Base-by-base conservation (phyloP, 331 rosid species). In the Spiraea crenata region DNA sequence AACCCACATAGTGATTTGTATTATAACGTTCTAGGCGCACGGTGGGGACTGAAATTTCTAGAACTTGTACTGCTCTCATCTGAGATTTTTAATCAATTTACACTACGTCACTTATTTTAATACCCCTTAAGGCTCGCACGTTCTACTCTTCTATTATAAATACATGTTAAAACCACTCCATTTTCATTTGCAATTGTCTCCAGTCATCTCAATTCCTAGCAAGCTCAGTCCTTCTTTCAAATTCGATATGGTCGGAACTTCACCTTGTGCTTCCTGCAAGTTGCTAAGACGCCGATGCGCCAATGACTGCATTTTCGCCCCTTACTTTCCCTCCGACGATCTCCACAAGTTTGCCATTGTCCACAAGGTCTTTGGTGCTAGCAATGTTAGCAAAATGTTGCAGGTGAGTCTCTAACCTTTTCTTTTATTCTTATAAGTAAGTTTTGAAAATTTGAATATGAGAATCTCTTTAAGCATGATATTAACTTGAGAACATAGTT, bases 261-360 rank as follows among this genome's bases (percentile, higher is more conserved):
- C 97, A 0, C 99, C 99, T 0, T 95, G 97, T 64, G 99, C 99
- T 61, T 95, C 99, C 56, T 95, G 99, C 90, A 95, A 95, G 81
- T 73, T 95, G 42, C 91, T 95, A 31, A 77, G 97, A 63, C 95
- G 97, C 63, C 85, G 99, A 14, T 95, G 99, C 34, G 79, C 93
- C 69, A 81, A 81, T 51, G 96, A 95, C 71, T 95, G 99, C 83
- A 79, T 83, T 55, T 95, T 95, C 41, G 88, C 97, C 41, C 99
- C 99, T 35, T 91, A 86, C 63, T 93, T 95, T 49, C 97, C 99
- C 57, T 82, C 99, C 5, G 90, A 85, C 57, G 95, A 93, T 45
- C 97, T 97, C 71, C 93, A 87, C 67, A 93, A 89, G 82, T 93
- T 93, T 35, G 91, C 93, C 78, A 79, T 83, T 51, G 97, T 93